Conservation (phyloP, 768 basidiomycete species). For the Hebeloma cylindrosporum region DNA sequence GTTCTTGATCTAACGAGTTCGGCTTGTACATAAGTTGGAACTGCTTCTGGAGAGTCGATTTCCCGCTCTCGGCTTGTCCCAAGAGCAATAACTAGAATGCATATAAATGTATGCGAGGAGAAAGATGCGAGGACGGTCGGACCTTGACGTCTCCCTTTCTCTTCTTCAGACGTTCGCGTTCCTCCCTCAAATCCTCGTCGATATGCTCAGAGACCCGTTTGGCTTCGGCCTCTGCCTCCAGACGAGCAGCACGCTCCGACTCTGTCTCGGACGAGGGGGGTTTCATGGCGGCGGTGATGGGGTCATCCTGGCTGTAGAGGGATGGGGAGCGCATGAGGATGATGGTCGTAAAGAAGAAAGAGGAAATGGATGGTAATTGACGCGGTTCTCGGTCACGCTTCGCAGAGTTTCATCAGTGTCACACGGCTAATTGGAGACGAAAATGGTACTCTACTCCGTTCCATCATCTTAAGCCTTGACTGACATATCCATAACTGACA, state of each 20-base stretch:
- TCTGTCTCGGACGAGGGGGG: constrained; percentile 70
- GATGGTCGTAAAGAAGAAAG: constrained; percentile 31
- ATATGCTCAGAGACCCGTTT: constrained; percentile 77
- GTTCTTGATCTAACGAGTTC: constrained; percentile 65
- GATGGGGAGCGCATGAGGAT: constrained; percentile 66
- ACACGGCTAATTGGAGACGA: constrained; percentile 20
- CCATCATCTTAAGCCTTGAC: constrained; percentile 20
- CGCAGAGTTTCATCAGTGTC: constrained; percentile 25
- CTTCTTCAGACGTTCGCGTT: constrained; percentile 63
- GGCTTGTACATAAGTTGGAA: constrained; percentile 83
- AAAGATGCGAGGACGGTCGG: constrained; percentile 9
- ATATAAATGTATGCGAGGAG: constrained; percentile 38
- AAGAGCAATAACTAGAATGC: constrained; percentile 60
- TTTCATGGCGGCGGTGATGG: constrained; percentile 63
- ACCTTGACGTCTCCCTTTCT: constrained; percentile 76
- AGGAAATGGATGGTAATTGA: constrained; percentile 17
- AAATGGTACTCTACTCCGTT: constrained; percentile 31
- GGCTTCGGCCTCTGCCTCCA: constrained; percentile 69
- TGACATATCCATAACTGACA: constrained; percentile 35
- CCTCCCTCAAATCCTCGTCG: constrained; percentile 74
- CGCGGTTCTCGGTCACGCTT: constrained; percentile 18
- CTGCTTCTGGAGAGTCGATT: constrained; percentile 76
- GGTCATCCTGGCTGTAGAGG: constrained; percentile 74
- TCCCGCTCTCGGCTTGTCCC: constrained; percentile 78
- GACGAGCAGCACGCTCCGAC: constrained; percentile 56